A percentile compares a stretch with the other conserved stretches of the same genome.
Evolutionary conservation across 495 filamentous ascomycete genomes (phyloP).

Genomic region (Aspergillus asperescens): DNA sequence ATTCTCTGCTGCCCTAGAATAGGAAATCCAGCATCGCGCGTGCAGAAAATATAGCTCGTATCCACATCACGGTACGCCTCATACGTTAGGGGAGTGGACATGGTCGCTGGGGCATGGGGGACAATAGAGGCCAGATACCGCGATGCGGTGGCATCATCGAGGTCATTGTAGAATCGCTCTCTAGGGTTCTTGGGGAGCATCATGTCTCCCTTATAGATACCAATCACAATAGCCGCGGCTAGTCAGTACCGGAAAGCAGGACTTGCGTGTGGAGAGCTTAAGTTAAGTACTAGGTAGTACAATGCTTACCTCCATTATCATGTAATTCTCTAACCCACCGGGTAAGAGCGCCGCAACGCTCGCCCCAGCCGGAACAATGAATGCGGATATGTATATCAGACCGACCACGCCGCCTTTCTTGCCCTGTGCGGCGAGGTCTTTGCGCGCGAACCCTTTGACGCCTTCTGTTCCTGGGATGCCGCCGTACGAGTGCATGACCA

Average conservation of each 20-base stretch:
- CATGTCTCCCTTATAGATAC: too few relatives aligned
- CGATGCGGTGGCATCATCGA: neutral
- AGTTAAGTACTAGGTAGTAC: too few relatives aligned
- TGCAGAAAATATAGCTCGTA: neutral
- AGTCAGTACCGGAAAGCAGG: too few relatives aligned
- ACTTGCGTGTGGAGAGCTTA: too few relatives aligned
- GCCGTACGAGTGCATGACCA: slow-evolving; percentile 8
- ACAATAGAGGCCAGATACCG: neutral
- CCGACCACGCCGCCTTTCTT: neutral
- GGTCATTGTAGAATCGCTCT: neutral
- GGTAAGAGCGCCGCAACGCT: neutral
- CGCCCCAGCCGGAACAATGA: neutral
- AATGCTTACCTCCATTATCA: neutral
- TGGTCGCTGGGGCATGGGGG: neutral
- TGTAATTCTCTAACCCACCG: neutral
- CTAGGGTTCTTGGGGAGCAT: neutral
- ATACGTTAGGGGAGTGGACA: neutral
- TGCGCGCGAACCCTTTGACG: neutral
- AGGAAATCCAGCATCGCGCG: neutral
- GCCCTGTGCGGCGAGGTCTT: neutral
- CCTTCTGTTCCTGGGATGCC: neutral
- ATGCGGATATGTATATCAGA: neutral
- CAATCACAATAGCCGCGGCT: too few relatives aligned
- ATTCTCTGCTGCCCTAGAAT: neutral
- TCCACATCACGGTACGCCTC: neutral